These are phyloP conservation scores for Orychophragmus violaceus DNA, from an alignment of 345 rosid genomes.

Conservation along the genomic window DNA sequence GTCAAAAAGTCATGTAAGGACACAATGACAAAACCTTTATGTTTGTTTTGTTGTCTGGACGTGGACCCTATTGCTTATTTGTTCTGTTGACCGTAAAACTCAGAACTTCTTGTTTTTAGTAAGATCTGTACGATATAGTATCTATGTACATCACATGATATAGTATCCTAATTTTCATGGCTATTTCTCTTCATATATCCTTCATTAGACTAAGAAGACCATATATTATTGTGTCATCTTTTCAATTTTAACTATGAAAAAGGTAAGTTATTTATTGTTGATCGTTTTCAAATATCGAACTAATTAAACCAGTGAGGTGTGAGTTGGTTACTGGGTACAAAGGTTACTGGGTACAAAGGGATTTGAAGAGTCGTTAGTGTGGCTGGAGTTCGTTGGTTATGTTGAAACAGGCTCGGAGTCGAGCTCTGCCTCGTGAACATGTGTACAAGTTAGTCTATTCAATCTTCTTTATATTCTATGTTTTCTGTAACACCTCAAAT, in stretches of 20 bases:
- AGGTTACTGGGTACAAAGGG: not conserved
- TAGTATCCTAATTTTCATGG: slow-evolving; percentile 3
- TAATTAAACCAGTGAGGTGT: too few species aligned
- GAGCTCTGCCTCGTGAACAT: not conserved
- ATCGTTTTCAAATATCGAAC: too few species aligned
- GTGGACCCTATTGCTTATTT: slow-evolving; percentile 6
- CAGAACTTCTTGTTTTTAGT: not conserved
- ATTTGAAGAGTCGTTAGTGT: not conserved
- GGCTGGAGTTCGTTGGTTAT: not conserved
- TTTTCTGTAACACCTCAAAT: not conserved
- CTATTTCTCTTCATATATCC: not conserved
- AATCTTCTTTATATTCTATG: not conserved
- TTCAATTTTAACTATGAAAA: too few species aligned
- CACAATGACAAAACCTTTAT: slow-evolving; percentile 19
- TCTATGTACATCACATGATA: not conserved
- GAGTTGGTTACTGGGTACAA: not conserved
- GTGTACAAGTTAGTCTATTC: not conserved
- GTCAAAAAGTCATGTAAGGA: not conserved
- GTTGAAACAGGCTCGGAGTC: not conserved
- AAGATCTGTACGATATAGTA: not conserved
- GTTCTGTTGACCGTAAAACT: not conserved
- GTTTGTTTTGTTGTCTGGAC: slow-evolving; percentile 9
- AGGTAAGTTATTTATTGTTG: too few species aligned
- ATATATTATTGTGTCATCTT: too few species aligned
- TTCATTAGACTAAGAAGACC: not conserved